Percentiles rank a stretch among this genome's conserved stretches.
Evolutionary conservation across 805 yeast genomes (phyloP).

Genomic region (Candida silvicultrix): DNA sequence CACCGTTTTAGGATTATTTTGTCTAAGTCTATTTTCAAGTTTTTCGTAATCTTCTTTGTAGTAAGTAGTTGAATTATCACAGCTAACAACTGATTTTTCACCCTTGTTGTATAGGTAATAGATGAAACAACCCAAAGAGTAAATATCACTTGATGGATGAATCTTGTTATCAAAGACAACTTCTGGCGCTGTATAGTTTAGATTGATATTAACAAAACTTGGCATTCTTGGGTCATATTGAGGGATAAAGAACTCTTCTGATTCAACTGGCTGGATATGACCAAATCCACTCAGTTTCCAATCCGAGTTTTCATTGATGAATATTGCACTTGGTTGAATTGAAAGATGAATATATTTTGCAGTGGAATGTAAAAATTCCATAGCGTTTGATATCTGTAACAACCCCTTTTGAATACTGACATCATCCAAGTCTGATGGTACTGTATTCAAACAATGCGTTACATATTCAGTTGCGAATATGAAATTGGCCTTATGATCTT

Average conservation of each 20-base stretch:
- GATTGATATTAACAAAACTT: constrained; percentile 56
- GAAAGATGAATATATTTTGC: constrained; percentile 74
- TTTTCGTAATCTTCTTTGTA: constrained; percentile 51
- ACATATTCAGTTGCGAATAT: constrained; percentile 84
- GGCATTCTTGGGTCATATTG: constrained; percentile 77
- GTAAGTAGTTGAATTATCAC: constrained; percentile 51
- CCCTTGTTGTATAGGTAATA: constrained; percentile 58
- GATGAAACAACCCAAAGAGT: constrained; percentile 76
- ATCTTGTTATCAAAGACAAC: constrained; percentile 59
- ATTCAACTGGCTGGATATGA: constrained; percentile 42
- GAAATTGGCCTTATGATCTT: constrained; percentile 73
- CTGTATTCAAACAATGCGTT: constrained; percentile 43
- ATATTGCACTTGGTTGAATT: constrained; percentile 69
- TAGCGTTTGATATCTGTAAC: constrained; percentile 67
- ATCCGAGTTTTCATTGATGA: constrained; percentile 79
- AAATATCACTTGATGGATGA: constrained; percentile 69
- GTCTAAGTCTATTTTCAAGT: constrained; percentile 40
- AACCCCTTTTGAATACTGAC: constrained; percentile 77
- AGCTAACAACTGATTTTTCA: constrained; percentile 39
- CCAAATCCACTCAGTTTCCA: constrained; percentile 88
- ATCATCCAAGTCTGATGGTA: constrained; percentile 52
- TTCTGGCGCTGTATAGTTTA: constrained; percentile 83
- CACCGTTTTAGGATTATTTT: constrained; percentile 30
- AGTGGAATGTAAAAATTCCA: constrained; percentile 75
- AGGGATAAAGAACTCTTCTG: constrained; percentile 59